phyloP scores from a whole-genome alignment of 495 filamentous ascomycete genomes.

The Cladorrhinum samala region DNA sequence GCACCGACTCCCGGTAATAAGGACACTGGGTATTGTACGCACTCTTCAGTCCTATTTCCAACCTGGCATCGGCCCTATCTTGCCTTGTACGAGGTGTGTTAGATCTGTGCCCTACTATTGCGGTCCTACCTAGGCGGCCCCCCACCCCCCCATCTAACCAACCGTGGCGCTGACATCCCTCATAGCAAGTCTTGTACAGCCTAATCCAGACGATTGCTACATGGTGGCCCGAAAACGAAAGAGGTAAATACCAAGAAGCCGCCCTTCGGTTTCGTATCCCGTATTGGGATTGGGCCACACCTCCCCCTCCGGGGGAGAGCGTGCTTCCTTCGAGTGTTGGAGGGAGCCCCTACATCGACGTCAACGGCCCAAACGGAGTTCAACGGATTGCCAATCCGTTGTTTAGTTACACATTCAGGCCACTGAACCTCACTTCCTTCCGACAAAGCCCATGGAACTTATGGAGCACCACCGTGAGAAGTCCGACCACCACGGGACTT shows the following conservation, averaged over 20 bases:
- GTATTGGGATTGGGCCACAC: constrained; percentile 63
- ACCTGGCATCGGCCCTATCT: constrained; percentile 71
- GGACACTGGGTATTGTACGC: constrained; percentile 57
- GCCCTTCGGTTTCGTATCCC: constrained; percentile 55
- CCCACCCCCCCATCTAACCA: not conserved
- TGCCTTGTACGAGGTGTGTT: constrained; percentile 56
- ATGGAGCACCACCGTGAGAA: constrained; percentile 45
- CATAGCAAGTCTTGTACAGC: constrained; percentile 52
- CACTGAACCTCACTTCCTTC: constrained; percentile 42
- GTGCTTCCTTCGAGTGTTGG: constrained; percentile 46
- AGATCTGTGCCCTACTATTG: not conserved
- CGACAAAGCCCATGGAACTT: constrained; percentile 31
- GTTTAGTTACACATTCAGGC: constrained; percentile 55
- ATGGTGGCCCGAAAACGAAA: constrained; percentile 41
- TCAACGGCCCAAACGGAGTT: constrained; percentile 48
- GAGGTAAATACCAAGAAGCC: constrained; percentile 42
- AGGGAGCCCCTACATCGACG: constrained; percentile 34
- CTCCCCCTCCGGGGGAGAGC: constrained; percentile 41
- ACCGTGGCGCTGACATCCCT: constrained; percentile 7
- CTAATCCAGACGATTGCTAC: constrained; percentile 47
- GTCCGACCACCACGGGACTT: constrained; percentile 36
- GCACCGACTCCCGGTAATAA: constrained; percentile 38
- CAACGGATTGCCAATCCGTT: constrained; percentile 56
- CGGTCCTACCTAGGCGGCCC: not conserved
- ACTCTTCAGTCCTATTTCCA: constrained; percentile 59